A percentile compares a stretch with the other conserved stretches of the same genome.
Conservation (phyloP, 129 eudicot genomes). For the Flaveria sonorensis region DNA sequence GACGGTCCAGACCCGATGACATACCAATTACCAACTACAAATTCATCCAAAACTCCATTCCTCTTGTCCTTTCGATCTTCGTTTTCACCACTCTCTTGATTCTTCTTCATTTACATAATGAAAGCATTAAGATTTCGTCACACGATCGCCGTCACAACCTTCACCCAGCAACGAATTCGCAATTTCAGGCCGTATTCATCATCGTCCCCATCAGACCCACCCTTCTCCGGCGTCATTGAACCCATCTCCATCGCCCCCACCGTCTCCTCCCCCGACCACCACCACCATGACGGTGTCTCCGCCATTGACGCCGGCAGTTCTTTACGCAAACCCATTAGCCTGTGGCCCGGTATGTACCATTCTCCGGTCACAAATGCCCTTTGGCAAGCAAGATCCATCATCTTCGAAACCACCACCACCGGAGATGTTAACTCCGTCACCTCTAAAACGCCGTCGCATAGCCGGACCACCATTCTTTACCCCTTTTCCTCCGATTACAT, state of each 20-base stretch:
- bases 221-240: constrained; percentile 7
- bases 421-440: constrained; percentile 28
- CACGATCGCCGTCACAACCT: neutral
- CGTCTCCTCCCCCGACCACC: constrained; percentile 25
- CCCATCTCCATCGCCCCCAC: constrained; percentile 40
- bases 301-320: constrained; percentile 82
- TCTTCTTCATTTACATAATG: neutral
- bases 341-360: constrained; percentile 98
- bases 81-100: neutral
- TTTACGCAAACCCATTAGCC: constrained; percentile 68
- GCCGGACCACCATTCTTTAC: constrained; percentile 71
- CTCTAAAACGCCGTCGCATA: constrained; percentile 53
- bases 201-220: constrained; percentile 7
- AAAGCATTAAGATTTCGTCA: constrained; percentile 1
- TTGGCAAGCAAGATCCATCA: constrained; percentile 90
- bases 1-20: neutral
- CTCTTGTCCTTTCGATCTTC: neutral
- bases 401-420: constrained; percentile 43
- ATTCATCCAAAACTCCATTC: neutral
- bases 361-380: constrained; percentile 97
- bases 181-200: neutral
- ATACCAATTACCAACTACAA: neutral
- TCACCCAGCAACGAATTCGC: neutral
- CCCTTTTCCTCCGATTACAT: constrained; percentile 66
- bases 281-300: constrained; percentile 25